Evolutionary conservation across 495 filamentous ascomycete genomes (phyloP), one percentile per base, ranked within the genome.

Genomic region (Filosporella fistucella): DNA sequence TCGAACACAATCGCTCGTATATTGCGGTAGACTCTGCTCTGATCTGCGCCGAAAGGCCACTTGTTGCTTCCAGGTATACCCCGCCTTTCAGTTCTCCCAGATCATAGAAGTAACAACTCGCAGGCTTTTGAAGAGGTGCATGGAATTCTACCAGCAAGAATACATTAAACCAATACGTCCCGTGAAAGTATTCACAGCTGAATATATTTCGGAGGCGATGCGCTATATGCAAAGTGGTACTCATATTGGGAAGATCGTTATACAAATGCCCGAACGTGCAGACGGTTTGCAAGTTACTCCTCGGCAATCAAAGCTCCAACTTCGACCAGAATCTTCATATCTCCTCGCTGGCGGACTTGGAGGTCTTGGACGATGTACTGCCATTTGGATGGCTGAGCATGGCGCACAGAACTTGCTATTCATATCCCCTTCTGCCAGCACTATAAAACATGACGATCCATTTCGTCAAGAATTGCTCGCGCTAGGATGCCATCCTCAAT

Each of bases 181-280:
- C 9, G 28, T 42, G 5, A 2, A 5, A 25, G 22, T 26, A 10
- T 42, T 25, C 16, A 13, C 17, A 10, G 10, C 16, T 12, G 20
- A 13, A 2, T 60, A 34, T 39, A n/a, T 45, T 1, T 41, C 30
- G 67, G 49, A 42, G 68, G 6, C 66, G 67, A 71, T 81, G 54
- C 60, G 69, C 9, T 47, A 59, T 30, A 57, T 82, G 34, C 72
- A 75, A 44, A 57, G 59, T 2, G 74, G 75, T 25, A 71, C 70
- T 35, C 68, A 76, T 30, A 65, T 70, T 25, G 80, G 80, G 5
- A 83, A 82, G 61, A 65, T 78, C 29, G 69, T 81, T 13, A 45
- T 83, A 20, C 17, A 35, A 14, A 61, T 21, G 22, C 3, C 34
- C 2, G 18, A 26, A 13, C 13, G 13, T 6, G 11, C 16, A 34